Percentiles rank a stretch among this genome's conserved stretches.
Evolutionary conservation across 805 yeast genomes (phyloP).

Genomic region (Ogataea pini): DNA sequence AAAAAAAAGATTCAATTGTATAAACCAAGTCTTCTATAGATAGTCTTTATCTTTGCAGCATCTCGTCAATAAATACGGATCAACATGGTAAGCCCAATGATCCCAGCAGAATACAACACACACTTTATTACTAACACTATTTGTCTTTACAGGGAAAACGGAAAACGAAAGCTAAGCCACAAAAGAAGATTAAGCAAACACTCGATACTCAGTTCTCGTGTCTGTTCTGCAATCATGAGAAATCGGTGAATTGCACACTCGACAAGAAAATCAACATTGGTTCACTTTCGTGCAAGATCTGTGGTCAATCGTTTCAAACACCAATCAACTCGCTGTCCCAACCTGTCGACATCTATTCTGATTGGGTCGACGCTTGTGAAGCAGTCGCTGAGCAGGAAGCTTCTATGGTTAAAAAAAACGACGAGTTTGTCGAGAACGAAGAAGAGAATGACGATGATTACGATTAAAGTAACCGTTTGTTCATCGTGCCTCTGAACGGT

Average conservation of each 20-base stretch:
- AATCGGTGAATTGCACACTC: conserved; percentile 81
- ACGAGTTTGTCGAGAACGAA: conserved; percentile 18
- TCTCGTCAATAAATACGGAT: not conserved
- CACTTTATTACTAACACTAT: conserved; percentile 1
- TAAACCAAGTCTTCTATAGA: not conserved
- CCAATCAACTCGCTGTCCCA: conserved; percentile 81
- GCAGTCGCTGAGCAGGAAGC: conserved; percentile 71
- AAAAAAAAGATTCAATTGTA: not conserved
- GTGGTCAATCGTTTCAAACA: conserved; percentile 92
- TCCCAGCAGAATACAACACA: not conserved
- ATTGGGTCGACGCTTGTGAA: conserved; percentile 97
- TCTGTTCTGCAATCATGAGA: conserved; percentile 93
- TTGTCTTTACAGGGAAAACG: conserved; percentile 44
- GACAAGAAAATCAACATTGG: conserved; percentile 89
- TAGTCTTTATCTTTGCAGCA: not conserved
- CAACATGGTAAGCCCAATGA: not conserved
- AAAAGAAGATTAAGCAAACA: conserved; percentile 71
- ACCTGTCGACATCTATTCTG: conserved; percentile 93
- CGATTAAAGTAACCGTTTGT: conserved; percentile 6
- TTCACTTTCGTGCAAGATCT: conserved; percentile 81
- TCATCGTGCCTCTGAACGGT: not conserved
- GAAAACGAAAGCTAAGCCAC: conserved; percentile 83
- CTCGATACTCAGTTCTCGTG: conserved; percentile 86
- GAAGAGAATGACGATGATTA: conserved; percentile 25
- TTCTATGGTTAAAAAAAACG: conserved; percentile 30